phyloP scores from a whole-genome alignment of 768 basidiomycete species.

The Rhodotorula graminis region DNA sequence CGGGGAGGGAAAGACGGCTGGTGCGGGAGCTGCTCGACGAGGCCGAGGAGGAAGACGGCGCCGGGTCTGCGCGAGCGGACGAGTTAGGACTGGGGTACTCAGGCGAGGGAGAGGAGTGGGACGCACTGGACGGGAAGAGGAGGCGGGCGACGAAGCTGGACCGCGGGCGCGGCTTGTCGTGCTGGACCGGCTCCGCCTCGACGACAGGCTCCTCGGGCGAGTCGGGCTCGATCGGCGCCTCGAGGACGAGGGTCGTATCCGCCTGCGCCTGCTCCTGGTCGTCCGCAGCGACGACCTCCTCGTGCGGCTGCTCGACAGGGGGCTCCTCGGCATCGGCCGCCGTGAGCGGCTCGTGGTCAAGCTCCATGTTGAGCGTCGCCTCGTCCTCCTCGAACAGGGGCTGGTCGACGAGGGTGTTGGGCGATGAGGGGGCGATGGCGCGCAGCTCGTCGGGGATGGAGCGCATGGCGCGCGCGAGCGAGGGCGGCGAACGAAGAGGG shows the following conservation, averaged over 20 bases:
- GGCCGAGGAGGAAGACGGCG: neutral
- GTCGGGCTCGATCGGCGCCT: neutral
- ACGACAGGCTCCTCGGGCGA: neutral
- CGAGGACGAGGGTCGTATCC: neutral
- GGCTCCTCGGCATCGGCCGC: too few relatives aligned
- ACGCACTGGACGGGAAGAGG: constrained; percentile 29
- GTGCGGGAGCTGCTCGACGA: neutral
- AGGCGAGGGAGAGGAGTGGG: accelerated
- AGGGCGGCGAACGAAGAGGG: neutral
- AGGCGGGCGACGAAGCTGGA: constrained; percentile 6
- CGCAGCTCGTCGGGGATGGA: constrained; percentile 16
- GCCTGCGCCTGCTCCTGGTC: too few relatives aligned
- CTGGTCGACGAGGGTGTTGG: neutral
- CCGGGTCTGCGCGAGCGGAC: neutral
- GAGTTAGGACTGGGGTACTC: too few relatives aligned
- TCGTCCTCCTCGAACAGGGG: neutral
- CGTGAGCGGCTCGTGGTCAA: too few relatives aligned
- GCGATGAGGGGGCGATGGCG: neutral
- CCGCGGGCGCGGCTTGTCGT: neutral
- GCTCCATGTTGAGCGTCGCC: too few relatives aligned
- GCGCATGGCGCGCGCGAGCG: neutral
- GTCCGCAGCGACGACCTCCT: too few relatives aligned
- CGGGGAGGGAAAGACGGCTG: constrained; percentile 21
- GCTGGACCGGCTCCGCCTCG: neutral
- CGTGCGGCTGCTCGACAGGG: too few relatives aligned